Evolutionary conservation across 208 protist species (phyloP).

Genomic region (Crithidia mellificae): DNA sequence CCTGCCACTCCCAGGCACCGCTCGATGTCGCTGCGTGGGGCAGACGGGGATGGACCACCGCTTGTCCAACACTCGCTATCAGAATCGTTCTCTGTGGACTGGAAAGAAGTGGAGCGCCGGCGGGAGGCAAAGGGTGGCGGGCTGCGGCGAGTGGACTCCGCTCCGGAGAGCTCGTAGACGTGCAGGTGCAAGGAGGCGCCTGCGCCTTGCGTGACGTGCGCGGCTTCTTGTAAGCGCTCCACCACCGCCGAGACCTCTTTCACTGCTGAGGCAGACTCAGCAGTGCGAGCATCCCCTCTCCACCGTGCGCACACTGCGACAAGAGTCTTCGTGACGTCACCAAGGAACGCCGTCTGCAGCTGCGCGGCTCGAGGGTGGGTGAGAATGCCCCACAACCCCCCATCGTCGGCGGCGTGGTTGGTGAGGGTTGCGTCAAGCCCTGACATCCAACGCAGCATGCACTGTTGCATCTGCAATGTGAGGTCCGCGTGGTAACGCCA

Average conservation of each 20-base stretch:
- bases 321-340: conserved; percentile 11
- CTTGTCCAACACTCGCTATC: not conserved
- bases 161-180: conserved; percentile 20
- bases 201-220: not conserved
- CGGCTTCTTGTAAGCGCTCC: conserved; percentile 15
- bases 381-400: conserved; percentile 27
- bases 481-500: conserved; percentile 38
- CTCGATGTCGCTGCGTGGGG: conserved; percentile 1
- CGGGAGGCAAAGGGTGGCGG: conserved; percentile 27
- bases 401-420: conserved; percentile 12
- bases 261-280: conserved; percentile 8
- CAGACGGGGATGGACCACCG: not conserved
- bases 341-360: conserved; percentile 33
- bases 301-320: not conserved
- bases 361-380: conserved; percentile 19
- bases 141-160: conserved; percentile 1
- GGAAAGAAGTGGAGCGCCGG: not conserved
- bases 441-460: conserved; percentile 27
- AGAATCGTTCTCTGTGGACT: not conserved
- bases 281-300: not conserved
- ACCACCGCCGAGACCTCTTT: conserved; percentile 15
- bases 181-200: conserved; percentile 12
- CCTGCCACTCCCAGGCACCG: conserved; percentile 24
- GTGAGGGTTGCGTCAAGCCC: conserved; percentile 15
- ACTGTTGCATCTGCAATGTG: conserved; percentile 37